Conservation (phyloP, 2,329 filamentous ascomycete species). For the Huntiella moniliformis region DNA sequence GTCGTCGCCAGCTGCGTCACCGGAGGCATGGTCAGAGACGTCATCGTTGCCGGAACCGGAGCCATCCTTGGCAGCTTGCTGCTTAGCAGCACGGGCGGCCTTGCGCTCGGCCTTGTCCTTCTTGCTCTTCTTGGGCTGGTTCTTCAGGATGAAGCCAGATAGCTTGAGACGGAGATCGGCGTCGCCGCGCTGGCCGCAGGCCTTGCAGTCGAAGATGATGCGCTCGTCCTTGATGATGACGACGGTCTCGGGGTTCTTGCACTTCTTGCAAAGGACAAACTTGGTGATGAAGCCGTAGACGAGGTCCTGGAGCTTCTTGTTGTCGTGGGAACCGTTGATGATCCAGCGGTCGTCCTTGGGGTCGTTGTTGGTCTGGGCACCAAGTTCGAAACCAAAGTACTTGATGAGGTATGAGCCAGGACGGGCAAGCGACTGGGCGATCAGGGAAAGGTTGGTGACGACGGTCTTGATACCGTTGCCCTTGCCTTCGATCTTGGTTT, state of each 20-base stretch:
- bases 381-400: constrained; percentile 97
- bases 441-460: constrained; percentile 87
- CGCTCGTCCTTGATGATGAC: constrained; percentile 84
- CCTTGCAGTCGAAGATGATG: constrained; percentile 95
- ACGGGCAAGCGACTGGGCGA: constrained; percentile 78
- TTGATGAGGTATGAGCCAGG: constrained; percentile 95
- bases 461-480: constrained; percentile 99
- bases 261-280: constrained; percentile 98
- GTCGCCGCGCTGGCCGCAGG: constrained; percentile 81
- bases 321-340: constrained; percentile 96
- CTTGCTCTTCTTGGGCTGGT: constrained; percentile 82
- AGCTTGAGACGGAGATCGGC: constrained; percentile 91
- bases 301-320: constrained; percentile 89
- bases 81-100: constrained; percentile 79
- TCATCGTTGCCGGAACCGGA: constrained; percentile 43
- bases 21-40: constrained; percentile 30
- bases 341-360: constrained; percentile 98
- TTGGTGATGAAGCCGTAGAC: constrained; percentile 96
- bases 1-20: constrained; percentile 40
- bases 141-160: constrained; percentile 93
- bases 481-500: constrained; percentile 99
- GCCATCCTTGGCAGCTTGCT: constrained; percentile 44
- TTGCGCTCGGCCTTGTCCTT: constrained; percentile 89
- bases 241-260: constrained; percentile 98
- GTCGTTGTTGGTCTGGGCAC: constrained; percentile 95